Evolutionary conservation across 495 filamentous ascomycete species (phyloP).

Genomic region (Lasiosphaeria ovina): DNA sequence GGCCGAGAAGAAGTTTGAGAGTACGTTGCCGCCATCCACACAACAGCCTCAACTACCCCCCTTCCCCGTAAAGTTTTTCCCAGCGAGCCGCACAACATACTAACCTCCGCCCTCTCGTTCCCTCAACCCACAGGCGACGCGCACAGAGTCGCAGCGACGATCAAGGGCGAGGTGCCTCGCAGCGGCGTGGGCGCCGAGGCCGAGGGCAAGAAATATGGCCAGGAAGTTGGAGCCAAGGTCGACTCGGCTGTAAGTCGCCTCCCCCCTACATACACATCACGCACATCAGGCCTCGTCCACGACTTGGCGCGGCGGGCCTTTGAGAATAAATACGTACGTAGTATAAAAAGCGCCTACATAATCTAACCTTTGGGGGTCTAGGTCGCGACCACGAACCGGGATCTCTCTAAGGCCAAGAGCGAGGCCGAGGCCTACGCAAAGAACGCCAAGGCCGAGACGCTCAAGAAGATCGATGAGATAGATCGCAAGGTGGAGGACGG

Average conservation of each 20-base stretch:
- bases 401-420: constrained; percentile 53
- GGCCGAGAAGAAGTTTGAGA: constrained; percentile 78
- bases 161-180: constrained; percentile 59
- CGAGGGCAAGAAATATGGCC: constrained; percentile 40
- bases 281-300: too few species aligned
- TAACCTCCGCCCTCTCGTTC: constrained; percentile 13
- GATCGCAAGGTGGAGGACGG: constrained; percentile 76
- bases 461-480: constrained; percentile 68
- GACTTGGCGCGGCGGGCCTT: background rate
- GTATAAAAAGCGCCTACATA: too few species aligned
- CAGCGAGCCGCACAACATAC: background rate
- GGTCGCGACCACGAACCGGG: constrained; percentile 60
- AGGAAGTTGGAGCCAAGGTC: constrained; percentile 46
- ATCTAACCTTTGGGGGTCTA: constrained; percentile 32
- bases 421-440: constrained; percentile 61
- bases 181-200: constrained; percentile 38
- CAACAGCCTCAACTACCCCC: background rate
- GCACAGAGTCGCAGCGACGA: constrained; percentile 59
- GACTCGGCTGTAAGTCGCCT: constrained; percentile 43
- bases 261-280: background rate
- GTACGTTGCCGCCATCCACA: constrained; percentile 43
- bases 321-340: too few species aligned
- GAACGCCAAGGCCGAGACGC: constrained; percentile 53
- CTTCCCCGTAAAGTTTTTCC: background rate
- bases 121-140: constrained; percentile 53